Conservation (phyloP, 1,284 basidiomycete genomes). For the Tranzscheliella williamsii region DNA sequence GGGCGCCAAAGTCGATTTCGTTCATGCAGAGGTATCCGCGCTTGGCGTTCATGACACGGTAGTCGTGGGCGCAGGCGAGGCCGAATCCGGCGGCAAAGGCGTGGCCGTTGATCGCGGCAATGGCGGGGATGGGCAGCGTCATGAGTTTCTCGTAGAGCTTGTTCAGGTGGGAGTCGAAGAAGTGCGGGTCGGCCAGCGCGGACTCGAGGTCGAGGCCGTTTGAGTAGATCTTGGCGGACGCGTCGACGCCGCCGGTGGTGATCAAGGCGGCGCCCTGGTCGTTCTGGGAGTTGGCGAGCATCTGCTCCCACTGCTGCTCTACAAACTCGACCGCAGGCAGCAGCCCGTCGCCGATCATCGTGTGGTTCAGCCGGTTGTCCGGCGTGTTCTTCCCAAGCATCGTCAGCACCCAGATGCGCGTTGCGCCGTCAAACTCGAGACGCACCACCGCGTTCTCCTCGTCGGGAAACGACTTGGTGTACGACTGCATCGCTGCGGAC, state of each 20-base stretch:
- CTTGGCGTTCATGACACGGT: constrained; percentile 82
- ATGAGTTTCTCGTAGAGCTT: constrained; percentile 63
- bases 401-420: constrained; percentile 43
- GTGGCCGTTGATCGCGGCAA: constrained; percentile 89
- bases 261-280: constrained; percentile 49
- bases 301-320: constrained; percentile 75
- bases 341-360: constrained; percentile 68
- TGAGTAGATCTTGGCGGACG: constrained; percentile 44
- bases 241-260: constrained; percentile 36
- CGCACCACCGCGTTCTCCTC: constrained; percentile 7
- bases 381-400: constrained; percentile 56
- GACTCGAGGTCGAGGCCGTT: constrained; percentile 74
- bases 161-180: constrained; percentile 66
- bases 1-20: constrained; percentile 65
- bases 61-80: constrained; percentile 81
- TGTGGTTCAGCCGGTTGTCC: constrained; percentile 73
- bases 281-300: constrained; percentile 28
- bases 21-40: constrained; percentile 90
- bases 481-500: constrained; percentile 15
- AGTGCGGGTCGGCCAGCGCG: constrained; percentile 70
- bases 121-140: constrained; percentile 66
- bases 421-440: constrained; percentile 23
- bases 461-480: constrained; percentile 19
- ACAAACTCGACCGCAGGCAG: constrained; percentile 76
- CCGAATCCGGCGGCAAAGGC: constrained; percentile 85